A percentile compares a stretch with the other conserved stretches of the same genome.
These are phyloP conservation scores for Eragrostis tef DNA, from an alignment of 202 grass and related monocot genomes.

Conservation along the genomic window DNA sequence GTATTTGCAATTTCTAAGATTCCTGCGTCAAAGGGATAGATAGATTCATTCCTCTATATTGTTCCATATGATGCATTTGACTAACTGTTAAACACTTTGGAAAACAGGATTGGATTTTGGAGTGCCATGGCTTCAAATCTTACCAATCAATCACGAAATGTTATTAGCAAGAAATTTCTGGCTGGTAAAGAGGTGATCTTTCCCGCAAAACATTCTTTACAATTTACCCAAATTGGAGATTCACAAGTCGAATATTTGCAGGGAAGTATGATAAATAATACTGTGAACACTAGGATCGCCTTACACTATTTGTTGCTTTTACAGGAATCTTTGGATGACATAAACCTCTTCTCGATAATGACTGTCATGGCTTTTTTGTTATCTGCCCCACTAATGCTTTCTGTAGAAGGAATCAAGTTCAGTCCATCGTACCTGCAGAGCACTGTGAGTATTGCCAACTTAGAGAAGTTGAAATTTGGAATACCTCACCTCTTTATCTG, in stretches of 20 bases:
- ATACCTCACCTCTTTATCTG: neutral
- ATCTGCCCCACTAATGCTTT: constrained; percentile 56
- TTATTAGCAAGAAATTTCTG: constrained; percentile 71
- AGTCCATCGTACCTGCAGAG: constrained; percentile 59
- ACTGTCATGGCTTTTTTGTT: constrained; percentile 69
- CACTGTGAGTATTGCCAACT: constrained; percentile 53
- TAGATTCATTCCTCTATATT: neutral
- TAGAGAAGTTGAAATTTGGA: neutral
- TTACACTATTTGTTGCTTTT: constrained; percentile 24
- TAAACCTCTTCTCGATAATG: constrained; percentile 75
- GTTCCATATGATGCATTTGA: neutral
- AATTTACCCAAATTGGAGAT: neutral
- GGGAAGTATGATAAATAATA: neutral
- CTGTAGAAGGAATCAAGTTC: constrained; percentile 69
- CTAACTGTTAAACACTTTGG: neutral
- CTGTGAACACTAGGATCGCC: neutral
- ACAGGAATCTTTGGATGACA: constrained; percentile 65
- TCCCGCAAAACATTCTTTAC: neutral
- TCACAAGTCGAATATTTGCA: neutral
- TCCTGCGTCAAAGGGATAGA: neutral
- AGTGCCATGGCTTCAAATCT: constrained; percentile 82
- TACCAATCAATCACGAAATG: constrained; percentile 75
- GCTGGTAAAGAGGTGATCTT: constrained; percentile 57
- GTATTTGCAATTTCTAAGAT: neutral
- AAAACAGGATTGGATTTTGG: constrained; percentile 79